Conservation (phyloP, 495 filamentous ascomycete species). For the Podospora anserina region DNA sequence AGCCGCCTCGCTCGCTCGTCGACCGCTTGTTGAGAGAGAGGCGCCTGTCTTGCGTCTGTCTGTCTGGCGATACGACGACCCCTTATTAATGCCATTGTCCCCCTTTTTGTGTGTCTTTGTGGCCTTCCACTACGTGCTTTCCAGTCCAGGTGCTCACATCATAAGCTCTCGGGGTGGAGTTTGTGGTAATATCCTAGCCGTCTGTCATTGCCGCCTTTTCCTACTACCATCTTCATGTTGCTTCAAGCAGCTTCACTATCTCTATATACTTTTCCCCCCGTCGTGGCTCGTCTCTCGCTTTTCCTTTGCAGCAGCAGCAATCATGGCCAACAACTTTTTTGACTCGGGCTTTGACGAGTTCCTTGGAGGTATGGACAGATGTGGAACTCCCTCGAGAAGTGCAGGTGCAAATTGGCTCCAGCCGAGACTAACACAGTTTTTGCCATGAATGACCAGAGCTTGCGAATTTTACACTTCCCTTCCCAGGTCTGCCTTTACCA, state of each 20-base stretch:
- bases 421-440: neutral
- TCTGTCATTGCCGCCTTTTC: neutral
- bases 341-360: conserved; percentile 16
- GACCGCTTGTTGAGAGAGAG: too few relatives aligned
- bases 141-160: neutral
- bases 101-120: neutral
- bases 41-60: too few relatives aligned
- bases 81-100: neutral
- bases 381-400: neutral
- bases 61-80: too few relatives aligned
- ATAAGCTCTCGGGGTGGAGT: neutral
- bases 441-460: neutral
- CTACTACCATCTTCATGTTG: neutral
- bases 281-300: neutral
- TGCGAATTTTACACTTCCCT: conserved; percentile 3
- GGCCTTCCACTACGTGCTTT: neutral
- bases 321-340: conserved; percentile 20
- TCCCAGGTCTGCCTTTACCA: neutral
- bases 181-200: neutral
- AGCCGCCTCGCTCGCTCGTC: too few relatives aligned
- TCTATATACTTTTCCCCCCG: neutral
- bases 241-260: neutral
- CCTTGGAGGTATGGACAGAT: conserved; percentile 13
- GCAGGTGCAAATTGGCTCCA: neutral
- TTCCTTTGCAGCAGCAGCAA: neutral